These are phyloP conservation scores for Polytrichum formosum DNA, from an alignment of 225 moss, liverwort and hornwort species.

Conservation along the genomic window DNA sequence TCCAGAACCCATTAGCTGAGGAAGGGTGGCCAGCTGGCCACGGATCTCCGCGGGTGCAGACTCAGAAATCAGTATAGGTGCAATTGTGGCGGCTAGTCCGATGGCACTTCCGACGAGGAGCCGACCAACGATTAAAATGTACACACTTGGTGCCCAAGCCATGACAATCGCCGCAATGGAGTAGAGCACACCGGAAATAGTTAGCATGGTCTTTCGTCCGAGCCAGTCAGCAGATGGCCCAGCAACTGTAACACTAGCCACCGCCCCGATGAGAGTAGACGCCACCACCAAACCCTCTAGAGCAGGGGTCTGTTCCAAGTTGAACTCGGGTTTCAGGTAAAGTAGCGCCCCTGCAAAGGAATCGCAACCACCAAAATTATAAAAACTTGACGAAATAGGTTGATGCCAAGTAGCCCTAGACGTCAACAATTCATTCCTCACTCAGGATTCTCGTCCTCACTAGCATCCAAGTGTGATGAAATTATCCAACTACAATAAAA, in stretches of 20 bases:
- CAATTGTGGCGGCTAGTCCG: constrained; percentile 89
- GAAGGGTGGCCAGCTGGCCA: constrained; percentile 92
- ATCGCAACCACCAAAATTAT: neutral
- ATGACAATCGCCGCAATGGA: constrained; percentile 63
- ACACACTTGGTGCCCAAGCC: constrained; percentile 80
- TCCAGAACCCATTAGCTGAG: constrained; percentile 79
- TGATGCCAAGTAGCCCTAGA: neutral
- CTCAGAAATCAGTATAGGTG: constrained; percentile 91
- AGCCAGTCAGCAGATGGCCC: constrained; percentile 93
- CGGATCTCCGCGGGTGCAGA: constrained; percentile 92
- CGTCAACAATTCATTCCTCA: neutral
- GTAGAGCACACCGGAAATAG: constrained; percentile 60
- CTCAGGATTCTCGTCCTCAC: neutral
- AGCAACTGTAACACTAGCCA: constrained; percentile 60
- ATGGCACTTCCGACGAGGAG: constrained; percentile 63
- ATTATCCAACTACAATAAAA: too few relatives aligned
- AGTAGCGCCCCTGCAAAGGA: constrained; percentile 77
- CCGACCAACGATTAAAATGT: constrained; percentile 76
- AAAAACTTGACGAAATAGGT: too few relatives aligned
- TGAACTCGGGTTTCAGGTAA: constrained; percentile 77
- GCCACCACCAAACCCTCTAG: constrained; percentile 90
- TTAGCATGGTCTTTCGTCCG: constrained; percentile 73
- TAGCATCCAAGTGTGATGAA: too few relatives aligned
- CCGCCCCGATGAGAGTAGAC: constrained; percentile 82
- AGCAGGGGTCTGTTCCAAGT: constrained; percentile 77